These are phyloP conservation scores for Fraxinus excelsior DNA, from an alignment of 257 asterid genomes.

Conservation along the genomic window DNA sequence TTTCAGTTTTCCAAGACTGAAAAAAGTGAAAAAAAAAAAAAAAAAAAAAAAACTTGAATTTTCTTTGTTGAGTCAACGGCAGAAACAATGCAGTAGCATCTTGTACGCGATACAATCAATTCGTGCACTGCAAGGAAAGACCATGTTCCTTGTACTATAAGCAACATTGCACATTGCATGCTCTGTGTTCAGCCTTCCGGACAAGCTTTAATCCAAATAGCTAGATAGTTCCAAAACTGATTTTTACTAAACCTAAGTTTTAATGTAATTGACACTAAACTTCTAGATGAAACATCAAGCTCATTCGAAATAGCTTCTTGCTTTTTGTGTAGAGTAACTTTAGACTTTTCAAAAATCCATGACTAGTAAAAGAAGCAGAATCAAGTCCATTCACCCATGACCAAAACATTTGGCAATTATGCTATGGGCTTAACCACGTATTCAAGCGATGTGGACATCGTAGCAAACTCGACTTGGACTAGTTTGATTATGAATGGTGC, in stretches of 20 bases:
- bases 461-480: not conserved
- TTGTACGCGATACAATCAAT: not conserved
- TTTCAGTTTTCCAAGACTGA: not conserved
- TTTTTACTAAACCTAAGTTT: slow-evolving; percentile 3
- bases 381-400: no score
- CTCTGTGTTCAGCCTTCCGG: not conserved
- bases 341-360: no score
- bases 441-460: no score
- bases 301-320: not conserved
- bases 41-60: no score
- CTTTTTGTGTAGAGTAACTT: no score
- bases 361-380: no score
- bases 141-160: not conserved
- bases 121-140: not conserved
- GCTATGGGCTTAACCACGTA: no score
- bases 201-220: slow-evolving; percentile 10
- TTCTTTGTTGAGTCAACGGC: not conserved
- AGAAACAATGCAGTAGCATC: not conserved
- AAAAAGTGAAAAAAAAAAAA: not conserved
- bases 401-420: not conserved
- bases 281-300: not conserved
- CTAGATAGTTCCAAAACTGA: slow-evolving; percentile 16
- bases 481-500: no score
- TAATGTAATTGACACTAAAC: not conserved
- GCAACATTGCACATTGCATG: not conserved